Conservation (phyloP, 495 filamentous ascomycete species). For the Xylaria acuta region DNA sequence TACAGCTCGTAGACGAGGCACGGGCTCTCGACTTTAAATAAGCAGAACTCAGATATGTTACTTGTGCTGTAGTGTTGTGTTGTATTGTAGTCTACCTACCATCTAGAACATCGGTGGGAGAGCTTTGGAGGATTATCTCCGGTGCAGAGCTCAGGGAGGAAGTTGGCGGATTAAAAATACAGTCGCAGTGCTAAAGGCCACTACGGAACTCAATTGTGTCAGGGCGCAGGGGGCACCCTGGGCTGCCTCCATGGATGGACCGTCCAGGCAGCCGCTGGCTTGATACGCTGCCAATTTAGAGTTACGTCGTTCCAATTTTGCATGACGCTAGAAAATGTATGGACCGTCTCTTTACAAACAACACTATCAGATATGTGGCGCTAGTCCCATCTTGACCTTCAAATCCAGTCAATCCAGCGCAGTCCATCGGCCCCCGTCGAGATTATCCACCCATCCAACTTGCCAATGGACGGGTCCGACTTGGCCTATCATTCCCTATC, state of each 20-base stretch:
- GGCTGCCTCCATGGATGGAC: not conserved
- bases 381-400: slow-evolving; percentile 18
- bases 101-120: not conserved
- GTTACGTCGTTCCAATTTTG: not conserved
- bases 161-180: not conserved
- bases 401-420: slow-evolving; percentile 14
- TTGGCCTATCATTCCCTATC: slow-evolving; percentile 10
- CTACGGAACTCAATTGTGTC: not conserved
- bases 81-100: not conserved
- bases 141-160: not conserved
- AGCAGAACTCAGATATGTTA: not conserved
- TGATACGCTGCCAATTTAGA: not conserved
- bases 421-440: not conserved
- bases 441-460: slow-evolving; percentile 13
- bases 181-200: slow-evolving; percentile 1
- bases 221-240: not conserved
- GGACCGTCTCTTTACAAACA: slow-evolving; percentile 7
- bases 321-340: not conserved
- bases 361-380: not conserved
- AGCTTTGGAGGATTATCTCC: not conserved
- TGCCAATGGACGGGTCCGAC: slow-evolving; percentile 7
- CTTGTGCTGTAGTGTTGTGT: not conserved
- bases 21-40: not conserved
- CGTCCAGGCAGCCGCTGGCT: not conserved
- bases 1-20: not conserved